A percentile compares a stretch with the other conserved stretches of the same genome.
Conservation (phyloP, 768 basidiomycete species). For the Tricholomella constricta region DNA sequence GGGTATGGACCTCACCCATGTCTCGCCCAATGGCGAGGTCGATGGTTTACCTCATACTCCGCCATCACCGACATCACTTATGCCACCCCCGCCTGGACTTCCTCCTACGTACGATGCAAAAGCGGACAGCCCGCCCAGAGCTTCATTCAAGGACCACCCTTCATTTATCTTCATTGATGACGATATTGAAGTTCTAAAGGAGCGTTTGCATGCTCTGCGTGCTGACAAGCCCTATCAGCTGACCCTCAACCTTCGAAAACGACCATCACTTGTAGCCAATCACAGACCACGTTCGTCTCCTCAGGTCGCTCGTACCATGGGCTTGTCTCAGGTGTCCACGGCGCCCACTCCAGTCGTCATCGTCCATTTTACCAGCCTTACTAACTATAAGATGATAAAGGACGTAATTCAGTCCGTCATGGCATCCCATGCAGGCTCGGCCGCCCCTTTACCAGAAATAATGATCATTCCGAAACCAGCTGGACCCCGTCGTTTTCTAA, state of each 20-base stretch:
- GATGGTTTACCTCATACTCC: conserved; percentile 37
- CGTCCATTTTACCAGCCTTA: conserved; percentile 88
- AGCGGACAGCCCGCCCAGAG: conserved; percentile 2
- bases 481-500: conserved; percentile 90
- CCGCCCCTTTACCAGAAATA: conserved; percentile 73
- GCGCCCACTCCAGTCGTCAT: conserved; percentile 53
- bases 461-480: conserved; percentile 98
- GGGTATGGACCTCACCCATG: conserved; percentile 92
- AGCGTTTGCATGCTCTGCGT: conserved; percentile 69
- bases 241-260: conserved; percentile 49
- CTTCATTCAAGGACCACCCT: conserved; percentile 21
- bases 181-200: conserved; percentile 77
- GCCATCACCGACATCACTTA: conserved; percentile 9
- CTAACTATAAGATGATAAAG: conserved; percentile 86
- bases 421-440: conserved; percentile 43
- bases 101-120: conserved; percentile 8
- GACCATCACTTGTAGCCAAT: conserved; percentile 65
- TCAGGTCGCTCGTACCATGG: conserved; percentile 65
- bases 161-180: conserved; percentile 93
- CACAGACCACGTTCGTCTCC: conserved; percentile 83
- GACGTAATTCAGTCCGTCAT: conserved; percentile 79
- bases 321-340: conserved; percentile 30
- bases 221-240: conserved; percentile 51
- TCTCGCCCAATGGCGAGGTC: conserved; percentile 57
- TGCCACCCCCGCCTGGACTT: conserved; percentile 7